phyloP scores from a whole-genome alignment of 176 grass and related monocot species.

The Oryza coarctata region DNA sequence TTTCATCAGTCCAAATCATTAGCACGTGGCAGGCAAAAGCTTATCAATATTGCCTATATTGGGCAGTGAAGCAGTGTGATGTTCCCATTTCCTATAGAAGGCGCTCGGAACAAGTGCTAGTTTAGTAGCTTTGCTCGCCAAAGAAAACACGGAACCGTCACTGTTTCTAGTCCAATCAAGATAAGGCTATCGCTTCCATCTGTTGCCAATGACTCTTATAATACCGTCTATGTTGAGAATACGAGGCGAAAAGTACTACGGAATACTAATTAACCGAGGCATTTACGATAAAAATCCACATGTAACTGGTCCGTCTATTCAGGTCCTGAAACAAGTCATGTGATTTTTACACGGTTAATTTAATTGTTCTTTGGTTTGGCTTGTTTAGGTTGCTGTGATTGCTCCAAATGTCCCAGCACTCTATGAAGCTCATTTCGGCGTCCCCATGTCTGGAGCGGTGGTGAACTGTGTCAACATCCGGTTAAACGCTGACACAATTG shows the following conservation, averaged over 20 bases:
- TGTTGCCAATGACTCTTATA: background rate
- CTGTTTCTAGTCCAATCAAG: constrained; percentile 38
- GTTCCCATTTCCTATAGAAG: background rate
- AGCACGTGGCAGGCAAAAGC: background rate
- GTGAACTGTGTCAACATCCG: constrained; percentile 78
- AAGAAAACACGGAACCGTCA: constrained; percentile 18
- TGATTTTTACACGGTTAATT: constrained; percentile 1
- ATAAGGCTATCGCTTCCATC: constrained; percentile 18
- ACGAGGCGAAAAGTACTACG: background rate
- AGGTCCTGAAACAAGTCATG: background rate
- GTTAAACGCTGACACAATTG: constrained; percentile 69
- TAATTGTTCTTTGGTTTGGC: background rate
- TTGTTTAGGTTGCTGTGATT: constrained; percentile 77
- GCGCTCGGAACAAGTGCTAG: background rate
- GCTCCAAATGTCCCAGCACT: constrained; percentile 84
- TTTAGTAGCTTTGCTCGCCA: constrained; percentile 6
- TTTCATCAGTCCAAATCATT: background rate
- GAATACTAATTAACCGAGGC: too few species aligned
- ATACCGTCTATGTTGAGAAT: background rate
- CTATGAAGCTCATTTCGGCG: constrained; percentile 85
- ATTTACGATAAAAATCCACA: too few species aligned
- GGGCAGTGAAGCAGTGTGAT: background rate
- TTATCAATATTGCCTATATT: background rate
- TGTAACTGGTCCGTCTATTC: too few species aligned
- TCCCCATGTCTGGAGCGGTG: constrained; percentile 89